These are phyloP conservation scores for Pleomassaria siparia DNA, from an alignment of 2,329 filamentous ascomycete genomes.

Conservation along the genomic window DNA sequence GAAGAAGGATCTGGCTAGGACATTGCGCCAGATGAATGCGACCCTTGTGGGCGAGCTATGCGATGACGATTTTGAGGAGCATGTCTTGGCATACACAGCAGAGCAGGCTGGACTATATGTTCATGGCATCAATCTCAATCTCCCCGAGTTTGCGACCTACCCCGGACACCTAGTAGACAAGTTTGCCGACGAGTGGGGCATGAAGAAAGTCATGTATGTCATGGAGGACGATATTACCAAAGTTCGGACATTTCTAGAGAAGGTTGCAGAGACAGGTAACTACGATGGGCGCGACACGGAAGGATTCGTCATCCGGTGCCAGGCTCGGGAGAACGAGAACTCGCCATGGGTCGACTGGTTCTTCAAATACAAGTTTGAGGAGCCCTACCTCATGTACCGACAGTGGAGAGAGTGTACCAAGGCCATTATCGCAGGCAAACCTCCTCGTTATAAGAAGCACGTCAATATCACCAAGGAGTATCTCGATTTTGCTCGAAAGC, in stretches of 20 bases:
- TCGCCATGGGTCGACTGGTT: slow-evolving; percentile 87
- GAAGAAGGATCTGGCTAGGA: slow-evolving; percentile 73
- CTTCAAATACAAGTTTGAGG: slow-evolving; percentile 99
- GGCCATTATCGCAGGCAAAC: slow-evolving; percentile 73
- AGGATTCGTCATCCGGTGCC: slow-evolving; percentile 92
- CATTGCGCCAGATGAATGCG: slow-evolving; percentile 77
- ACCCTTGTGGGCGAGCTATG: slow-evolving; percentile 96
- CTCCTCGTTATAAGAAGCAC: slow-evolving; percentile 83
- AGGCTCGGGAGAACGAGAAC: slow-evolving; percentile 59
- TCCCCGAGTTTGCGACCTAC: slow-evolving; percentile 89
- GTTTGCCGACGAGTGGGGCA: slow-evolving; percentile 92
- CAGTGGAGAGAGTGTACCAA: slow-evolving; percentile 99
- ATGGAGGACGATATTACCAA: slow-evolving; percentile 72
- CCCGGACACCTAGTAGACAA: slow-evolving; percentile 78
- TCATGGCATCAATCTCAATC: slow-evolving; percentile 92
- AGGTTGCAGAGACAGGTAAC: slow-evolving; percentile 82
- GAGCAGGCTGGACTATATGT: slow-evolving; percentile 88
- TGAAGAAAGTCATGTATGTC: slow-evolving; percentile 82
- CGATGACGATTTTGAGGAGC: slow-evolving; percentile 95
- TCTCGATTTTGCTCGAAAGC: slow-evolving; percentile 74
- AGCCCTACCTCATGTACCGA: slow-evolving; percentile 97
- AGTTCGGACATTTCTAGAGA: slow-evolving; percentile 80
- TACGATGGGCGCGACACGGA: slow-evolving; percentile 93
- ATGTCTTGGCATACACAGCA: slow-evolving; percentile 84
- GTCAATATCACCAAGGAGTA: slow-evolving; percentile 89